Evolutionary conservation across 768 basidiomycete species (phyloP).

Genomic region (Mycena venus): DNA sequence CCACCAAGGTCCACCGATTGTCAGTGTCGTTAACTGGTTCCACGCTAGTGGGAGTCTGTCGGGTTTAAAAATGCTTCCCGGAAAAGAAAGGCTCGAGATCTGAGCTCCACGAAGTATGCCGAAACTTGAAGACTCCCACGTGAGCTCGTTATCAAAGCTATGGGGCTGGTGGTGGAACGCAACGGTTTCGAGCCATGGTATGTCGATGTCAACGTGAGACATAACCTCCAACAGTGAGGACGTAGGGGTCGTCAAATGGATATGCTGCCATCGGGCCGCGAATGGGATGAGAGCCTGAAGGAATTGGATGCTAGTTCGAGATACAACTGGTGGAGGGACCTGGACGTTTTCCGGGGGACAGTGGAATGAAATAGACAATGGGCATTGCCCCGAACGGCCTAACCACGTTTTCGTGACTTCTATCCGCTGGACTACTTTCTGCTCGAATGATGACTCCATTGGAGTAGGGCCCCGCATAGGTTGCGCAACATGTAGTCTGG

Average conservation of each 20-base stretch:
- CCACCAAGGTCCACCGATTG: too few species aligned
- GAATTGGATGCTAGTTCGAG: background rate
- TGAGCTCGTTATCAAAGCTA: too few species aligned
- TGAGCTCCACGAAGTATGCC: too few species aligned
- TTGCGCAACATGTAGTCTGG: conserved; percentile 4
- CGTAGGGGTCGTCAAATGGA: background rate
- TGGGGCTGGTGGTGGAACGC: too few species aligned
- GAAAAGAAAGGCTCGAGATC: too few species aligned
- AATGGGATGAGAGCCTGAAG: background rate
- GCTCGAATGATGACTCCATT: background rate
- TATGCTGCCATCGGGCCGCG: background rate
- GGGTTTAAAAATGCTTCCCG: background rate
- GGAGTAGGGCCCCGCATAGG: background rate
- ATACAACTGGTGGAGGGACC: too few species aligned
- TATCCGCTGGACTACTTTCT: background rate
- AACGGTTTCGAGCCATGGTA: too few species aligned
- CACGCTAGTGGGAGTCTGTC: background rate
- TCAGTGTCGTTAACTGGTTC: background rate
- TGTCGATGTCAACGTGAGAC: too few species aligned
- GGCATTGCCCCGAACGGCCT: too few species aligned
- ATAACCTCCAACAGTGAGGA: background rate
- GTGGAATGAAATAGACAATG: background rate
- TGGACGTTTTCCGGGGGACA: too few species aligned
- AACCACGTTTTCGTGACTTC: background rate
- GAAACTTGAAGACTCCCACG: too few species aligned